Evolutionary conservation across 495 filamentous ascomycete genomes (phyloP).

Genomic region (Cercophora sp.): DNA sequence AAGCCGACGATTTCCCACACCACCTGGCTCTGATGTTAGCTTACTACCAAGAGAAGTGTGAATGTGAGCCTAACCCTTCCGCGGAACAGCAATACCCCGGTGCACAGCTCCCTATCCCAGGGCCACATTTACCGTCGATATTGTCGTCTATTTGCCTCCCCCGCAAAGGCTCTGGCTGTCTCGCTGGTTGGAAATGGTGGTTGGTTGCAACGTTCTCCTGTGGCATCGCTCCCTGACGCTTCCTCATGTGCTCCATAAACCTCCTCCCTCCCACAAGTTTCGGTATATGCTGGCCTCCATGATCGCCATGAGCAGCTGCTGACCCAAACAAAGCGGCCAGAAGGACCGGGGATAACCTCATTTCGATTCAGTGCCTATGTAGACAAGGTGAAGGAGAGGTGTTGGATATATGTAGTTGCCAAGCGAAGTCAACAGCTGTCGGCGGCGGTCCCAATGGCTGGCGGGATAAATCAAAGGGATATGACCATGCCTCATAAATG

Average conservation of each 20-base stretch:
- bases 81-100: constrained; percentile 60
- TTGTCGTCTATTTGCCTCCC: constrained; percentile 18
- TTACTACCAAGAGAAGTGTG: background rate
- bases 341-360: constrained; percentile 32
- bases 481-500: constrained; percentile 15
- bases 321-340: constrained; percentile 24
- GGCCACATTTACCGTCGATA: constrained; percentile 34
- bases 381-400: constrained; percentile 1
- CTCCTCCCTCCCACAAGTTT: constrained; percentile 34
- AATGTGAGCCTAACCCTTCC: constrained; percentile 44
- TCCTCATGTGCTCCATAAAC: constrained; percentile 27
- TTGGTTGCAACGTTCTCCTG: too few relatives aligned
- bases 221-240: constrained; percentile 12
- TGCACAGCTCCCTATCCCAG: constrained; percentile 46
- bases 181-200: constrained; percentile 6
- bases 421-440: background rate
- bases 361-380: constrained; percentile 15
- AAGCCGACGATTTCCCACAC: constrained; percentile 58
- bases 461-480: constrained; percentile 10
- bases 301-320: constrained; percentile 27
- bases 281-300: constrained; percentile 30
- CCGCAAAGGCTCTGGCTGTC: constrained; percentile 4
- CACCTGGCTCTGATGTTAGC: constrained; percentile 43
- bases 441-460: background rate
- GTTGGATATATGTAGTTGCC: background rate